Conservation (phyloP, 2,329 filamentous ascomycete species). For the Aureobasidium melanogenum region DNA sequence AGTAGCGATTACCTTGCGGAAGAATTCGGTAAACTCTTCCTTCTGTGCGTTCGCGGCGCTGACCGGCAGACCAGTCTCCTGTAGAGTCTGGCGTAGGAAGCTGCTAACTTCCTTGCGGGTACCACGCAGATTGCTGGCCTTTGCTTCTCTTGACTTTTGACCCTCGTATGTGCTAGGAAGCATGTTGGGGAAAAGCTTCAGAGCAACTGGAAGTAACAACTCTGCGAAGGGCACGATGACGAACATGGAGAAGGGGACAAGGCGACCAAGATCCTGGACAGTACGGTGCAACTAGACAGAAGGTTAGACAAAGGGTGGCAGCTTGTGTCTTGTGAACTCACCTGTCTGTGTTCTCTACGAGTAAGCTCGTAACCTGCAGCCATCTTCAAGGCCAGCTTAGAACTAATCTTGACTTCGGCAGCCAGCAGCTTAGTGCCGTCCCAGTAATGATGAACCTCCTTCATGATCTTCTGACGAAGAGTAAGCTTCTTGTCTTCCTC, state of each 20-base stretch:
- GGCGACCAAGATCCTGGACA: slow-evolving; percentile 81
- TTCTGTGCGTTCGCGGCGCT: slow-evolving; percentile 76
- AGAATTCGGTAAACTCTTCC: slow-evolving; percentile 93
- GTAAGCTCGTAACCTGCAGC: slow-evolving; percentile 94
- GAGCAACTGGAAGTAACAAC: slow-evolving; percentile 77
- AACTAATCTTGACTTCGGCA: slow-evolving; percentile 88
- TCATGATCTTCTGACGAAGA: slow-evolving; percentile 85
- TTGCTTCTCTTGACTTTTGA: slow-evolving; percentile 80
- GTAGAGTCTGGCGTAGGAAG: slow-evolving; percentile 80
- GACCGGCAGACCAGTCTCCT: slow-evolving; percentile 86
- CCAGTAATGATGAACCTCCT: slow-evolving; percentile 92
- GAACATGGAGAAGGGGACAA: slow-evolving; percentile 95
- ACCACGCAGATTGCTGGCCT: slow-evolving; percentile 69
- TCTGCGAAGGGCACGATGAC: slow-evolving; percentile 95
- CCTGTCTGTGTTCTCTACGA: slow-evolving; percentile 80
- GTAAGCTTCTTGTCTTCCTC: slow-evolving; percentile 80
- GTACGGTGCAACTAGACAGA: slow-evolving; percentile 63
- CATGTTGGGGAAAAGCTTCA: slow-evolving; percentile 94
- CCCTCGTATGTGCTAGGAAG: slow-evolving; percentile 95
- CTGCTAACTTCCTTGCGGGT: slow-evolving; percentile 89
- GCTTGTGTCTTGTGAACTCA: slow-evolving; percentile 14
- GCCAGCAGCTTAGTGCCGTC: slow-evolving; percentile 93
- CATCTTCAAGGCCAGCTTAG: slow-evolving; percentile 89
- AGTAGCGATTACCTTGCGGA: slow-evolving; percentile 65
- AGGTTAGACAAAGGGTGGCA: not conserved